phyloP scores from a whole-genome alignment of 179 eudicot genomes.

The Spergularia azorica region DNA sequence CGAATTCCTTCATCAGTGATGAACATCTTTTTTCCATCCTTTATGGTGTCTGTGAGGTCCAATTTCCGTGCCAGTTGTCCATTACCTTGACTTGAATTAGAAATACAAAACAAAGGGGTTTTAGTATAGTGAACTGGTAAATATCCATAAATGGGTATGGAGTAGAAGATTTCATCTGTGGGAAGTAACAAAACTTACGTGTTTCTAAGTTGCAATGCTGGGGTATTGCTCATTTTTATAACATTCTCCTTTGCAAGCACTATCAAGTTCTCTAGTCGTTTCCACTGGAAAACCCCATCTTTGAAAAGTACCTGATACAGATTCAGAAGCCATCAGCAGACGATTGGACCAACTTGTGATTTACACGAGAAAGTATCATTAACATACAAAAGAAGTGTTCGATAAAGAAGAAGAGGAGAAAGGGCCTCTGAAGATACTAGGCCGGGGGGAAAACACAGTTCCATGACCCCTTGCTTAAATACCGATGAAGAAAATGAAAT shows the following conservation, averaged over 20 bases:
- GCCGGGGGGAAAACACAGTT: background rate
- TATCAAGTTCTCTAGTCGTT: constrained; percentile 91
- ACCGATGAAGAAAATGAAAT: background rate
- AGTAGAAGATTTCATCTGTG: background rate
- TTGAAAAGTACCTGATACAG: constrained; percentile 81
- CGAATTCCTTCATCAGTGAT: constrained; percentile 86
- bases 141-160: background rate
- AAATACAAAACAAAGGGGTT: background rate
- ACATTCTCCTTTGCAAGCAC: constrained; percentile 93
- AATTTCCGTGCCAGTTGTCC: constrained; percentile 55
- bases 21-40: constrained; percentile 89
- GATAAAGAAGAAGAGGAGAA: background rate
- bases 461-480: background rate
- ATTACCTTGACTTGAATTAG: constrained; percentile 44
- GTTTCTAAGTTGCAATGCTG: constrained; percentile 69
- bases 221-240: constrained; percentile 86
- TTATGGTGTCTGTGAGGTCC: constrained; percentile 95
- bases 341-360: background rate
- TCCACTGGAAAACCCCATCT: constrained; percentile 96
- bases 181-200: constrained; percentile 38
- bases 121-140: constrained; percentile 2
- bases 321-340: constrained; percentile 13
- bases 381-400: background rate
- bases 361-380: background rate
- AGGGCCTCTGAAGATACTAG: background rate